phyloP scores from a whole-genome alignment of 176 grass and related monocot genomes.

The Phyllostachys edulis region DNA sequence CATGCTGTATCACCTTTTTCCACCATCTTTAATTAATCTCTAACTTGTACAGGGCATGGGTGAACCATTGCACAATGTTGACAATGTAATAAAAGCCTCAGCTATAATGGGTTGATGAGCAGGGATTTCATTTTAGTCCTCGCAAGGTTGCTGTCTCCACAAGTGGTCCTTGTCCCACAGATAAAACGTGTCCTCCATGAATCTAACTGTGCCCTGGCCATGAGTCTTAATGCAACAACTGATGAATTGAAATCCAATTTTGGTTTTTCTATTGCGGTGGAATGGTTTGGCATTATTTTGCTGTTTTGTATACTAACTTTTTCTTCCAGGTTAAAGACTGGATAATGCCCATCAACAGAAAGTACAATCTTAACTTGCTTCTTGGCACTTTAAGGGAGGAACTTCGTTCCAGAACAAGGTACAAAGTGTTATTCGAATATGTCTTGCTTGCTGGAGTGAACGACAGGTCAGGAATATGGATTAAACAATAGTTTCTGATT shows the following conservation, averaged over 20 bases:
- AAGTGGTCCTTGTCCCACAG: conserved; percentile 82
- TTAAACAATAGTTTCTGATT: background rate
- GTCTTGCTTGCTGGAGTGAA: conserved; percentile 97
- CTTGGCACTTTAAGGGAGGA: conserved; percentile 75
- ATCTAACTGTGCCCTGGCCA: conserved; percentile 72
- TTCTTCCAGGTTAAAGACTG: conserved; percentile 85
- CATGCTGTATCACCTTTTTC: background rate
- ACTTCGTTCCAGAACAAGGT: conserved; percentile 53
- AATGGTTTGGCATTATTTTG: conserved; percentile 3
- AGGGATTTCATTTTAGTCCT: conserved; percentile 95
- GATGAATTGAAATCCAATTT: conserved; percentile 61
- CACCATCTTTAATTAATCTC: conserved; percentile 7
- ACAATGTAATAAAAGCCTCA: conserved; percentile 78
- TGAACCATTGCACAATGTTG: conserved; percentile 90
- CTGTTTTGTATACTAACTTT: conserved; percentile 16
- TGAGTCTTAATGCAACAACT: conserved; percentile 96
- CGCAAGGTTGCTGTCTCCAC: conserved; percentile 89
- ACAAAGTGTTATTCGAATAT: conserved; percentile 89
- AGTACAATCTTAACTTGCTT: conserved; percentile 79
- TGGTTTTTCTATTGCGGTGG: conserved; percentile 11
- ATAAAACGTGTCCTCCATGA: conserved; percentile 81
- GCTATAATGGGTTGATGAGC: conserved; percentile 90
- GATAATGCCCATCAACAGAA: conserved; percentile 98
- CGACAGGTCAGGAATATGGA: conserved; percentile 58
- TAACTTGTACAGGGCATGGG: conserved; percentile 76